Evolutionary conservation across 2,329 filamentous ascomycete species (phyloP).

Genomic region (Intubia oerlemansii): DNA sequence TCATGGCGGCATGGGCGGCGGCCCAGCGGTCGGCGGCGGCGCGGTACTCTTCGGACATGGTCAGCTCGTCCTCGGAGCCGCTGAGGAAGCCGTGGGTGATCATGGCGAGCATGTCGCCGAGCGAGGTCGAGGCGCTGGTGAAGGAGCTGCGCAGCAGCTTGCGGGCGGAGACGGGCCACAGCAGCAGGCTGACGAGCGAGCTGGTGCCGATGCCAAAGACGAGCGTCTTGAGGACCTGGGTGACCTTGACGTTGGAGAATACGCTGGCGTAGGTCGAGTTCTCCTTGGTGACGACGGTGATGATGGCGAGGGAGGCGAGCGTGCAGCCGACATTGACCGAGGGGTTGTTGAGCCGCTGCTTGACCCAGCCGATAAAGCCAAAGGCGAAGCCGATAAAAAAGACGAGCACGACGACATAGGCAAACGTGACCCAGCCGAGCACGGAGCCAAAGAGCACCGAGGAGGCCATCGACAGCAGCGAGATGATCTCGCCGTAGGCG

Average conservation of each 20-base stretch:
- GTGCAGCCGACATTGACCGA: constrained; percentile 73
- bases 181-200: constrained; percentile 50
- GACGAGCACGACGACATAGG: constrained; percentile 59
- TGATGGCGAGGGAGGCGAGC: constrained; percentile 68
- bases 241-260: constrained; percentile 63
- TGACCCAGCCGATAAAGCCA: constrained; percentile 74
- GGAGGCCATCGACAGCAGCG: constrained; percentile 71
- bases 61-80: constrained; percentile 58
- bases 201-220: constrained; percentile 55
- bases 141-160: constrained; percentile 52
- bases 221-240: constrained; percentile 67
- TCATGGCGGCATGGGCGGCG: constrained; percentile 45
- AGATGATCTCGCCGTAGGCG: constrained; percentile 54
- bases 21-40: constrained; percentile 42
- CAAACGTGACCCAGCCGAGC: constrained; percentile 43
- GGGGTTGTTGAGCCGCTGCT: constrained; percentile 57
- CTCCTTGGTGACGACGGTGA: constrained; percentile 80
- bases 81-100: constrained; percentile 71
- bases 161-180: constrained; percentile 63
- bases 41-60: constrained; percentile 38
- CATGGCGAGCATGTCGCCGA: constrained; percentile 62
- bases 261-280: constrained; percentile 65
- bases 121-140: constrained; percentile 48
- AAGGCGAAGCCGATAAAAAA: constrained; percentile 73
- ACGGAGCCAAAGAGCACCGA: constrained; percentile 56